Evolutionary conservation across 768 basidiomycete genomes (phyloP), one percentile per base, ranked within the genome.

Genomic region (Mycena polygramma): DNA sequence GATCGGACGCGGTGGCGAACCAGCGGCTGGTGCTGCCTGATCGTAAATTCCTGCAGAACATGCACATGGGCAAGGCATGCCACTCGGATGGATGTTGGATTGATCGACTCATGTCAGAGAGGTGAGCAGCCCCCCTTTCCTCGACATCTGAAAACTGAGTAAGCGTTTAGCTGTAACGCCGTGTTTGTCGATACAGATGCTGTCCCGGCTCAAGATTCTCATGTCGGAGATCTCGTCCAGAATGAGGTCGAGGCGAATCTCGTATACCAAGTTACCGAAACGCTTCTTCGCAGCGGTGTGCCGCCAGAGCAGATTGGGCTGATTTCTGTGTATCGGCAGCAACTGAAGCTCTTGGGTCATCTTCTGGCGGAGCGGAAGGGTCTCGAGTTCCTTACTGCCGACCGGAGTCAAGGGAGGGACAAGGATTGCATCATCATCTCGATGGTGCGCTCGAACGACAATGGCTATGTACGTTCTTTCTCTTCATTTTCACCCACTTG

Each of bases 391-490:
- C 81, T 97, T 68, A 99, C 97, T 0, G 96, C 95, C 7, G 97
- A 99, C 81, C 91, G 91, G 66, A 95, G 93, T 79, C 97, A 98
- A 81, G 97, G 97, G 0, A 83, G 97, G 57, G 97, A 99, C 81
- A 99, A 99, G 79, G 95, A 97, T 54, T 96, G 94, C 77, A 90
- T 99, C 68, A 86, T 99, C 72, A 92, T 99, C 62, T 96, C 95
- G 22, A 89, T 99, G 85, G 96, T 97, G 7, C 85, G 95, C 68
- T 95, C 94, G 0, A 99, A 99, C 74, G 90, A 92, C 49, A 81
- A 83, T 0, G 91, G 91, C 67, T 86, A 85, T 80, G 96, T 96
- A 76, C 74, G 92, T 84, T n/a, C 36, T 24, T 61, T 39, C 4
- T 19, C 14, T 63, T 39, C 22, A 17, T 63, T 36, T 24, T 58